phyloP scores from a whole-genome alignment of 2,329 filamentous ascomycete genomes.

The Lizonia empirigonia region DNA sequence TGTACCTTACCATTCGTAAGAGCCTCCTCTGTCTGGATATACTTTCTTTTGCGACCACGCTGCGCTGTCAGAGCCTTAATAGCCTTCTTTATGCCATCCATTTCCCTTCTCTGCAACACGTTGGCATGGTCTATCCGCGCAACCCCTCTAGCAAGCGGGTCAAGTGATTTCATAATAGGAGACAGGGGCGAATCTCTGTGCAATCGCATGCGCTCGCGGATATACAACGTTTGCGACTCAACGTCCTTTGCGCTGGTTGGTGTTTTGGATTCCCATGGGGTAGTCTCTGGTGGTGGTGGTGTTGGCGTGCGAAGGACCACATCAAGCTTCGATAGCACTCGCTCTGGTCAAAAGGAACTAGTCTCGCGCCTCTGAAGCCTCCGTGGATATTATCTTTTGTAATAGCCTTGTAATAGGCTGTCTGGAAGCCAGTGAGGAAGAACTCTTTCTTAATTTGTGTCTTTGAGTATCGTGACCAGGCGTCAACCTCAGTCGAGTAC shows the following conservation, averaged over 20 bases:
- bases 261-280: background rate
- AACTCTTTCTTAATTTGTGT: background rate
- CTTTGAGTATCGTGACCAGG: background rate
- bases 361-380: background rate
- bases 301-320: background rate
- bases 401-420: background rate
- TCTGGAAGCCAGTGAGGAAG: background rate
- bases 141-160: background rate
- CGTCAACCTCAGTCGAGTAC: background rate
- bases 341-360: background rate
- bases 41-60: no score
- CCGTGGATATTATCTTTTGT: background rate
- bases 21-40: background rate
- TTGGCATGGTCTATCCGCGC: background rate
- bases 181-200: background rate
- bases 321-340: background rate
- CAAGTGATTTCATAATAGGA: background rate
- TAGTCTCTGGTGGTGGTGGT: background rate
- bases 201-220: background rate
- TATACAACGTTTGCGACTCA: background rate
- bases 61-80: background rate
- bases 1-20: background rate
- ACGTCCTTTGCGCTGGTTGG: background rate
- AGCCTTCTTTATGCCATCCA: background rate
- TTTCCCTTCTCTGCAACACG: background rate